Evolutionary conservation across 441 rosid species (phyloP).

Genomic region (Aleurites moluccanus): DNA sequence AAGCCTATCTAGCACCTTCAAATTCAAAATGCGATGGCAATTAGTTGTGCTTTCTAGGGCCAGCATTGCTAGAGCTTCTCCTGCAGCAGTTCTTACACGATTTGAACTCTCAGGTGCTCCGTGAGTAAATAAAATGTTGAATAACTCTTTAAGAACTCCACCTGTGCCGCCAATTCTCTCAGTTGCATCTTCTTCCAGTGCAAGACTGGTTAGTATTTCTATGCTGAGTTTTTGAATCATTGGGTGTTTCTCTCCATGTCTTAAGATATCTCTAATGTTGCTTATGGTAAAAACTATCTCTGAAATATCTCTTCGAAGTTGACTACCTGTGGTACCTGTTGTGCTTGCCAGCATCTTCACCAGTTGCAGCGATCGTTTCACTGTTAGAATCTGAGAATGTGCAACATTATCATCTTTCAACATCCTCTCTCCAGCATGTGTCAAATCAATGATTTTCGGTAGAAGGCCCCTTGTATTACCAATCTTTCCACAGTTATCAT

Average conservation of each 20-base stretch:
- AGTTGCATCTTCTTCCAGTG: slow-evolving; percentile 63
- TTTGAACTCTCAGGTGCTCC: slow-evolving; percentile 39
- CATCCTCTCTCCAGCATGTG: slow-evolving; percentile 53
- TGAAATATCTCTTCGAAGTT: slow-evolving; percentile 74
- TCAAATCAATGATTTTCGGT: slow-evolving; percentile 78
- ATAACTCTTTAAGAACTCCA: slow-evolving; percentile 68
- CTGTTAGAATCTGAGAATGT: slow-evolving; percentile 60
- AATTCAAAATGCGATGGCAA: slow-evolving; percentile 65
- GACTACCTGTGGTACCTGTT: slow-evolving; percentile 68
- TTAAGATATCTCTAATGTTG: slow-evolving; percentile 68
- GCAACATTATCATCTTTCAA: slow-evolving; percentile 51
- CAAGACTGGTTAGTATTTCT: slow-evolving; percentile 67
- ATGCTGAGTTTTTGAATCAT: slow-evolving; percentile 67
- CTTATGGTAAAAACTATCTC: slow-evolving; percentile 86
- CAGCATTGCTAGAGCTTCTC: slow-evolving; percentile 89
- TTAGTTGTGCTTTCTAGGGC: slow-evolving; percentile 70
- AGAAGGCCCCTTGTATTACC: slow-evolving; percentile 91
- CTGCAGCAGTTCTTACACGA: slow-evolving; percentile 66
- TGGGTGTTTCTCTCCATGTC: slow-evolving; percentile 63
- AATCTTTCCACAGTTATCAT: slow-evolving; percentile 89
- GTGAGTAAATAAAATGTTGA: slow-evolving; percentile 68
- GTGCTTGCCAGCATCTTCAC: slow-evolving; percentile 84
- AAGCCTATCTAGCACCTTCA: slow-evolving; percentile 48
- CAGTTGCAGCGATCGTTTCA: slow-evolving; percentile 75
- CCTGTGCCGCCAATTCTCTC: slow-evolving; percentile 93